Evolutionary conservation across 2,329 filamentous ascomycete species (phyloP).

Genomic region (Stagonosporopsis cucurbitacearum): DNA sequence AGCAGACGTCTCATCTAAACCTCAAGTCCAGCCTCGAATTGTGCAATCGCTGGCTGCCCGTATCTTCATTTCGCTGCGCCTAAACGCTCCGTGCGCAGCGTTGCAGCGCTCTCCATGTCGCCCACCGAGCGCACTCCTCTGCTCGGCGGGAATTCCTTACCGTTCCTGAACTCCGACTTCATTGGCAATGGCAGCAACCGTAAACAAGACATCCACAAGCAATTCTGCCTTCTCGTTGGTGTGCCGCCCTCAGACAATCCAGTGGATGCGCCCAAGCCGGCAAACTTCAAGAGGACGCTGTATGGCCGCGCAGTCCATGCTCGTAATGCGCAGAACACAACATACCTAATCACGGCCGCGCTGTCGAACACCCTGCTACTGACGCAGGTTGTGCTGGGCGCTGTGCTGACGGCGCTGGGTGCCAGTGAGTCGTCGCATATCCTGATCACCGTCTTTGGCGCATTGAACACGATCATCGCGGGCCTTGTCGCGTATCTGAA

Average conservation of each 20-base stretch:
- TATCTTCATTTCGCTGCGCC: neutral
- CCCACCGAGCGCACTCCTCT: slow-evolving; percentile 16
- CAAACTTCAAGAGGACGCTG: slow-evolving; percentile 40
- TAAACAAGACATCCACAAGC: slow-evolving; percentile 34
- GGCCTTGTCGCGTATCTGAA: slow-evolving; percentile 52
- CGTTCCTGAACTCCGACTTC: slow-evolving; percentile 14
- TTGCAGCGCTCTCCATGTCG: slow-evolving; percentile 1
- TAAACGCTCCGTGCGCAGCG: neutral
- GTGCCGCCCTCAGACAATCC: slow-evolving; percentile 42
- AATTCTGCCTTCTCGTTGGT: slow-evolving; percentile 50
- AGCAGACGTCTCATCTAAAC: slow-evolving; percentile 2
- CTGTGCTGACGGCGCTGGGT: slow-evolving; percentile 49
- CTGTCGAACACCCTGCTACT: slow-evolving; percentile 49
- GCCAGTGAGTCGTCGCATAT: slow-evolving; percentile 45
- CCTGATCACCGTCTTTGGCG: slow-evolving; percentile 51
- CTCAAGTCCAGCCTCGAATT: slow-evolving; percentile 5
- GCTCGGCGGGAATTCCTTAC: slow-evolving; percentile 13
- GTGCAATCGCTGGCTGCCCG: slow-evolving; percentile 7
- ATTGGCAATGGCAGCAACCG: slow-evolving; percentile 15
- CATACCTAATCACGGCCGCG: slow-evolving; percentile 47
- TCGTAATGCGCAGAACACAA: slow-evolving; percentile 40
- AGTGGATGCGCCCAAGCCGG: slow-evolving; percentile 18
- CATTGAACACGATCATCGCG: slow-evolving; percentile 51
- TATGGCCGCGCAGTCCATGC: slow-evolving; percentile 46
- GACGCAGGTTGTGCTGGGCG: slow-evolving; percentile 50